Evolutionary conservation across 768 basidiomycete genomes (phyloP), one percentile per base, ranked within the genome.

Genomic region (Leucogyrophana mollusca): DNA sequence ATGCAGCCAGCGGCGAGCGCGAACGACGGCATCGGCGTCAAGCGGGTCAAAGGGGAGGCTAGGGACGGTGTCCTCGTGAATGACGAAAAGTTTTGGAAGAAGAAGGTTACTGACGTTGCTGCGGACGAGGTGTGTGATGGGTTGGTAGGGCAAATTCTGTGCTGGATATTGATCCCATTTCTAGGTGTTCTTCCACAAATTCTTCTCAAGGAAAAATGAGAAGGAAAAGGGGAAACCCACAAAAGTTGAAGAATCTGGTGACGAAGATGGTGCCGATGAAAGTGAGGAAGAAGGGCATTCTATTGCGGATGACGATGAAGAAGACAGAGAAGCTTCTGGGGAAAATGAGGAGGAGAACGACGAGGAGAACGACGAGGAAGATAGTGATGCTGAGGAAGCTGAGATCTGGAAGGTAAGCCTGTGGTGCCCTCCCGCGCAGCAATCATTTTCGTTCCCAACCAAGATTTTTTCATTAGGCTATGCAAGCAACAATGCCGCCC

Each of bases 111-210:
- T 44, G 83, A 92, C 41, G 77, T 98, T 4, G 88, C 92, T 0
- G 91, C 83, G 14, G 94, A 98, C 60, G 90, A 95, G 74, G 85
- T 89, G 36, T 10, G 74, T 67, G 42, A 44, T 16, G 45, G 43
- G 27, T 42, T 13, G 13, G 7, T 20, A 16, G 10, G 2, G 25
- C 18, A 13, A 24, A 3, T 20, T 41, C 20, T 23, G 21, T 40
- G 13, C 33, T 17, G 6, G 3, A 33, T 18, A 32, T 20, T 40
- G n/a, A n/a, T n/a, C n/a, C n/a, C n/a, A n/a, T n/a, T n/a, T n/a
- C n/a, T n/a, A 91, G 91, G 57, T 90, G 24, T 97, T 97, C 76
- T 96, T 93, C 72, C 85, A 97, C 65, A 83, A 83, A 55, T 97
- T 82, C 70, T 97, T 96, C 62, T 75, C 80, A 9, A 75, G 73